Percentiles rank a stretch among this genome's conserved stretches.
phyloP scores from a whole-genome alignment of 257 asterid genomes.

The Solanum boliviense region DNA sequence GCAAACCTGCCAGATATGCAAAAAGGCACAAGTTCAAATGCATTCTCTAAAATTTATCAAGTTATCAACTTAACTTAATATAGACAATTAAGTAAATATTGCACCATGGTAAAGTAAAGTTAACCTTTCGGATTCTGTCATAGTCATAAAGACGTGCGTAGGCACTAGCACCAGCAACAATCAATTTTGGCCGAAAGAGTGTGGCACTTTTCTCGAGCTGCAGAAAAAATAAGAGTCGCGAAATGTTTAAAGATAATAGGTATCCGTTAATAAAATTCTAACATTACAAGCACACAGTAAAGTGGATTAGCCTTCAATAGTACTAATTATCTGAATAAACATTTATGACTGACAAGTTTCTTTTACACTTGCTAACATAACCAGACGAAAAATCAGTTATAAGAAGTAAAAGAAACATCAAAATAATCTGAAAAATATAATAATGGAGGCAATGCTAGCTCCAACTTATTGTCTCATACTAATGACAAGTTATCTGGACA shows the following conservation, averaged over 20 bases:
- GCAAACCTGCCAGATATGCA: conserved; percentile 57
- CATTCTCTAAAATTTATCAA: not conserved
- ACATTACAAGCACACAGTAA: not conserved
- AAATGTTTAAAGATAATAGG: not conserved
- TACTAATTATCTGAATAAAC: not conserved
- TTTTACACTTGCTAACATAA: not conserved
- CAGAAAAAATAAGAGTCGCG: not conserved
- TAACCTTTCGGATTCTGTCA: conserved; percentile 81
- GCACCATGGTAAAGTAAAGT: not conserved
- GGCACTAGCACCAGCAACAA: conserved; percentile 98
- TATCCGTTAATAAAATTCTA: not conserved
- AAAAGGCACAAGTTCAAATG: not conserved
- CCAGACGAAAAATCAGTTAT: not conserved
- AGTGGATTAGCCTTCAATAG: not conserved
- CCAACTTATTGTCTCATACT: not conserved
- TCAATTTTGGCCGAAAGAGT: conserved; percentile 84
- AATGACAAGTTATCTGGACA: not conserved
- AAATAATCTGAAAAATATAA: not conserved
- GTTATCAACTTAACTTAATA: not conserved
- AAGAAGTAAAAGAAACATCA: not conserved
- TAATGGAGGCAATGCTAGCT: not conserved
- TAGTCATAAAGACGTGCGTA: conserved; percentile 89
- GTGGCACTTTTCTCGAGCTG: conserved; percentile 95
- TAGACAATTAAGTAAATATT: not conserved
- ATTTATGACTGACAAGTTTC: not conserved